phyloP scores from a whole-genome alignment of 75 land plant species.

The Larix kaempferi region DNA sequence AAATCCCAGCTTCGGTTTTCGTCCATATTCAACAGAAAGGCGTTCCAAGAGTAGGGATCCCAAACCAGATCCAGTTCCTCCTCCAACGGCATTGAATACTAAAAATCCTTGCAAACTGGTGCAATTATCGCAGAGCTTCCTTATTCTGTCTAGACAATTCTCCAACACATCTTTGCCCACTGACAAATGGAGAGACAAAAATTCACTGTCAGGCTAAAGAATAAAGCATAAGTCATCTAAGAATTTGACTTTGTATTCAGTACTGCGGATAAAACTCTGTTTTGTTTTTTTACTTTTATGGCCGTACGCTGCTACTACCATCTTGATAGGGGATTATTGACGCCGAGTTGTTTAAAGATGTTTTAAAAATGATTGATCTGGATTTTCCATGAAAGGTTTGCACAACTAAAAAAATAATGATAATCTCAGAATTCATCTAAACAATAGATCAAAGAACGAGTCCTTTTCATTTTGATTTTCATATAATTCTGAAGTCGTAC shows the following conservation, averaged over 20 bases:
- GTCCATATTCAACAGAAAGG: constrained; percentile 34
- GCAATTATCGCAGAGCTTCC: constrained; percentile 37
- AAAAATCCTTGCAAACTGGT: constrained; percentile 38
- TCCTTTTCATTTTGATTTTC: background rate
- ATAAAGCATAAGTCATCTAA: background rate
- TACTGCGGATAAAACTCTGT: too few relatives aligned
- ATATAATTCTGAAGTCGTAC: background rate
- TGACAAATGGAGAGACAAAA: background rate
- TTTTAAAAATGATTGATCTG: too few relatives aligned
- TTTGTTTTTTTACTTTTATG: too few relatives aligned
- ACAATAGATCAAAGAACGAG: background rate
- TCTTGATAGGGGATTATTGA: too few relatives aligned
- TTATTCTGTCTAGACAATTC: constrained; percentile 32
- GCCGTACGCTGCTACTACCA: too few relatives aligned
- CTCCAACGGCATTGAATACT: constrained; percentile 34
- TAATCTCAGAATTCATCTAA: background rate
- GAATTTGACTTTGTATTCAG: background rate
- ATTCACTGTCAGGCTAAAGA: background rate
- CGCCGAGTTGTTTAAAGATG: too few relatives aligned
- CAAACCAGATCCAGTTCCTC: constrained; percentile 39
- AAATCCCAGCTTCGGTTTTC: constrained; percentile 24
- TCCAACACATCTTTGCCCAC: constrained; percentile 42
- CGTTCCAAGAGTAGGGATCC: constrained; percentile 37
- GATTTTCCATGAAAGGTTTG: too few relatives aligned
- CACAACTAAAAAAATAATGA: too few relatives aligned